These are phyloP conservation scores for Fraxinus excelsior DNA, from an alignment of 257 asterid species.

Conservation along the genomic window DNA sequence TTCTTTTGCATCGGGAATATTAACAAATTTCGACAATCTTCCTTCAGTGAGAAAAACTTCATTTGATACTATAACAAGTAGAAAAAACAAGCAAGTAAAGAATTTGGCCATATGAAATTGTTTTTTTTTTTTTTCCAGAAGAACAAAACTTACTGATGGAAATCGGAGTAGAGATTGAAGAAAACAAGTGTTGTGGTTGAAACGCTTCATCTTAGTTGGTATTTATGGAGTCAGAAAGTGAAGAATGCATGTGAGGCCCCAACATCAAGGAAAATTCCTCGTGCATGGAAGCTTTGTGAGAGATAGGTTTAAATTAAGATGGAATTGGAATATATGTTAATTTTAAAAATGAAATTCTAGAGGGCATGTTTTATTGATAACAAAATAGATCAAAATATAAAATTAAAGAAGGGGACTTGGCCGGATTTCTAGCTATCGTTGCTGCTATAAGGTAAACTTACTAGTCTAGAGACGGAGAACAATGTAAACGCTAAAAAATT, in stretches of 20 bases:
- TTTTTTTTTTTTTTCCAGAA: not conserved
- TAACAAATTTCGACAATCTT: constrained; percentile 23
- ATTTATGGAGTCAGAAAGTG: constrained; percentile 43
- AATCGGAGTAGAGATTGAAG: not conserved
- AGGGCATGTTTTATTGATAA: not conserved
- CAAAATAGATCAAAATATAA: not conserved
- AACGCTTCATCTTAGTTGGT: constrained; percentile 19
- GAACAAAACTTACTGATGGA: not conserved
- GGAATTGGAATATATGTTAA: not conserved
- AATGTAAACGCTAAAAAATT: too few relatives aligned
- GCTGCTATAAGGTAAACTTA: not conserved
- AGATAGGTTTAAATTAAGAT: not conserved
- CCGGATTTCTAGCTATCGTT: not conserved
- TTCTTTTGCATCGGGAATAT: not conserved
- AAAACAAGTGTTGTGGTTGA: not conserved
- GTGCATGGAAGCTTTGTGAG: constrained; percentile 13
- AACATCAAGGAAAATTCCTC: constrained; percentile 53
- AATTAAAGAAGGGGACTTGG: not conserved
- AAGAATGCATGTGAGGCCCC: constrained; percentile 51
- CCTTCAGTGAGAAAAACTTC: constrained; percentile 36
- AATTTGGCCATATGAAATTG: constrained; percentile 31
- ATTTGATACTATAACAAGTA: constrained; percentile 38
- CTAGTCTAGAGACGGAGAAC: too few relatives aligned
- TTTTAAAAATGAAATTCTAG: not conserved
- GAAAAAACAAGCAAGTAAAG: constrained; percentile 25